phyloP scores from a whole-genome alignment of 192 early-diverging fungal species.

The Dissophora globulifera region DNA sequence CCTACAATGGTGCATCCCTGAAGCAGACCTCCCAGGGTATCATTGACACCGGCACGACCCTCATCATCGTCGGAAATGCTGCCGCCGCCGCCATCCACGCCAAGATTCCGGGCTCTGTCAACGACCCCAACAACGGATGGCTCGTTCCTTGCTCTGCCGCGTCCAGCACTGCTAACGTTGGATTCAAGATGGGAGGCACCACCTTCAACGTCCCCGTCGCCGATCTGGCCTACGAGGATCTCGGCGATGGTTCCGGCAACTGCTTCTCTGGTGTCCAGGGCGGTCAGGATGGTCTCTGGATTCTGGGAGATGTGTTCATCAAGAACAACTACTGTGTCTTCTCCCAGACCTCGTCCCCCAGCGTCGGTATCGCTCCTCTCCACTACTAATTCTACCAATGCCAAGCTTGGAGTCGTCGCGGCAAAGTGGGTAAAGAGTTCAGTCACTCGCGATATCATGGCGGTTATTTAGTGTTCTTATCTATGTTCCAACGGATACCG shows the following conservation, averaged over 20 bases:
- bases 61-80: conserved; percentile 64
- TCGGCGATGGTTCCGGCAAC: conserved; percentile 11
- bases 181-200: conserved; percentile 49
- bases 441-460: too few species aligned
- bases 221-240: conserved; percentile 43
- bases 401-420: too few species aligned
- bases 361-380: too few species aligned
- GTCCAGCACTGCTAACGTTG: conserved; percentile 19
- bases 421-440: too few species aligned
- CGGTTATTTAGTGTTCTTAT: too few species aligned
- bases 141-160: conserved; percentile 23
- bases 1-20: conserved; percentile 48
- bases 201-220: conserved; percentile 48
- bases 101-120: conserved; percentile 23
- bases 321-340: too few species aligned
- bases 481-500: too few species aligned
- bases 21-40: conserved; percentile 54
- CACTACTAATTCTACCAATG: too few species aligned
- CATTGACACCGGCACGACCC: conserved; percentile 72
- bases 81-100: conserved; percentile 62
- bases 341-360: too few species aligned
- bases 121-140: conserved; percentile 23
- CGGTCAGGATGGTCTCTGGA: neutral
- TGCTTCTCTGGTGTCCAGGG: conserved; percentile 48
- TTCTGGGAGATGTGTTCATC: conserved; percentile 14